Conservation (phyloP, 805 yeast genomes). For the Yarrowia osloensis region DNA sequence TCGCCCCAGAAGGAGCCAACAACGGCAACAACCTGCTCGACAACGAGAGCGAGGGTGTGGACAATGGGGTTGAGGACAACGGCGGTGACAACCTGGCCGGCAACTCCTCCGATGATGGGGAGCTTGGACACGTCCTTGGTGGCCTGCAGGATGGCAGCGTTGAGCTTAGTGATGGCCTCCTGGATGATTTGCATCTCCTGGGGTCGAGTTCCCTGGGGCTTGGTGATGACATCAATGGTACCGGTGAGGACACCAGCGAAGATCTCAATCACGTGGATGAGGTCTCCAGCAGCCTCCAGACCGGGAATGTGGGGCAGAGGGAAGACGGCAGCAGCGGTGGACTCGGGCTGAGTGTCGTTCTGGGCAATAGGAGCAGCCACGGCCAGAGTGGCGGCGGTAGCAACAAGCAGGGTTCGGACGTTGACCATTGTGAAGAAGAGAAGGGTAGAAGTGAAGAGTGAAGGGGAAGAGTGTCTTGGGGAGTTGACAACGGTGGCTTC, state of each 20-base stretch:
- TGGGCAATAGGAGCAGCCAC: constrained; percentile 10
- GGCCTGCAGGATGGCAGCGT: constrained; percentile 11
- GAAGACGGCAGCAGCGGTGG: neutral
- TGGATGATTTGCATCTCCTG: constrained; percentile 17
- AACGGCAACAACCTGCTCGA: constrained; percentile 17
- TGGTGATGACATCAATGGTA: constrained; percentile 12
- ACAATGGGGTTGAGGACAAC: constrained; percentile 22
- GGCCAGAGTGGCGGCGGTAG: neutral
- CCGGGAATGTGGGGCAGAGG: constrained; percentile 25
- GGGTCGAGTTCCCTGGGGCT: constrained; percentile 26
- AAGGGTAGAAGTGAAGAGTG: neutral
- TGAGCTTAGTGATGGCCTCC: constrained; percentile 10
- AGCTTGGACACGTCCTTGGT: neutral
- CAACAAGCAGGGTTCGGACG: neutral
- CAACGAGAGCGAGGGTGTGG: constrained; percentile 8
- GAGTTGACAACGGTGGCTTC: too few species aligned
- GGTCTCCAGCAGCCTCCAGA: constrained; percentile 6
- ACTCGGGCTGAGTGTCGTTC: neutral
- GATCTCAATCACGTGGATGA: constrained; percentile 15
- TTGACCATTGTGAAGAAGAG: constrained; percentile 1
- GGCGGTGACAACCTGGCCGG: constrained; percentile 22
- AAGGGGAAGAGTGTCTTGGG: neutral
- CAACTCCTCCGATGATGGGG: constrained; percentile 7
- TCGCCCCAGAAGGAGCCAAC: neutral
- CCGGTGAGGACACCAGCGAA: constrained; percentile 3